Conservation (phyloP, 306 rosid species). For the Lupinus albus region DNA sequence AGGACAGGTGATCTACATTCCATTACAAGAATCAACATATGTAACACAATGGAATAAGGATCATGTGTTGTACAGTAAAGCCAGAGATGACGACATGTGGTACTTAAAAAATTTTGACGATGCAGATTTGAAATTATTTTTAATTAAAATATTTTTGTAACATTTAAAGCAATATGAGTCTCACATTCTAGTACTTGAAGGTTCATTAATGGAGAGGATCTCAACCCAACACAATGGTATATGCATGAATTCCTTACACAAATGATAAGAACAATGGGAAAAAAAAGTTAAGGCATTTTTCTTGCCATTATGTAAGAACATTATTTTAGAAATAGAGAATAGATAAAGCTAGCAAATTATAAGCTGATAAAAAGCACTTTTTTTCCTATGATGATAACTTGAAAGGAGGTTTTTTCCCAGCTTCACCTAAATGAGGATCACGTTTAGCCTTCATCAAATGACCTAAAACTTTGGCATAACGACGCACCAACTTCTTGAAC, state of each 20-base stretch:
- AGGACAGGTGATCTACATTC: no score
- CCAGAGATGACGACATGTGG: no score
- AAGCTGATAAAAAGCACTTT: background rate
- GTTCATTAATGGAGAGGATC: no score
- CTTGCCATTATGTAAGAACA: slow-evolving; percentile 22
- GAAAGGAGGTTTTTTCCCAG: slow-evolving; percentile 52
- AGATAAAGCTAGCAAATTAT: slow-evolving; percentile 16
- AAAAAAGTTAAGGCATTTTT: slow-evolving; percentile 25
- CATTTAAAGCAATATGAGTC: no score
- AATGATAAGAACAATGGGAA: background rate
- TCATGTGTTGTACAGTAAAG: no score
- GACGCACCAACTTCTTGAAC: slow-evolving; percentile 73
- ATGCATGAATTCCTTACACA: slow-evolving; percentile 36
- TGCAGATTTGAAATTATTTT: no score
- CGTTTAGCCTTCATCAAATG: slow-evolving; percentile 61
- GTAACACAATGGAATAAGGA: no score
- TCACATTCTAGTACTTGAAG: no score
- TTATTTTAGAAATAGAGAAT: slow-evolving; percentile 19
- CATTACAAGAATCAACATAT: no score
- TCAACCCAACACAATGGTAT: no score
- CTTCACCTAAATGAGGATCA: slow-evolving; percentile 55
- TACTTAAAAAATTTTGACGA: no score
- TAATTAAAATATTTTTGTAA: no score
- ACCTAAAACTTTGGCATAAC: slow-evolving; percentile 70
- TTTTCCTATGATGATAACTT: slow-evolving; percentile 42